Percentiles rank a stretch among this genome's conserved stretches.
phyloP scores from a whole-genome alignment of 2,329 filamentous ascomycete species.

The Phialophora macrospora region DNA sequence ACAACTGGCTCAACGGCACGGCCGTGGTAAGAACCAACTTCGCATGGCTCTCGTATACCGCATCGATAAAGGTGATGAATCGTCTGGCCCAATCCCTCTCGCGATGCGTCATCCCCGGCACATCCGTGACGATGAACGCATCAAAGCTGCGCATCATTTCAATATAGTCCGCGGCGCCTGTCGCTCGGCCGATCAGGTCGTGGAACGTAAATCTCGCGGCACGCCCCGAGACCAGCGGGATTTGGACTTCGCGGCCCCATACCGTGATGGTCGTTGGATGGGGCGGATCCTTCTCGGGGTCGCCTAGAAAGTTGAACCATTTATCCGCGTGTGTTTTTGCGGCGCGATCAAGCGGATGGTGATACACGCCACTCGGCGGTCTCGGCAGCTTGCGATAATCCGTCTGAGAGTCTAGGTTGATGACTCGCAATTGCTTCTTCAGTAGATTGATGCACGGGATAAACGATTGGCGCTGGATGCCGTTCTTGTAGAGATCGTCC shows the following conservation, averaged over 20 bases:
- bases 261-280: slow-evolving; percentile 80
- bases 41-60: slow-evolving; percentile 89
- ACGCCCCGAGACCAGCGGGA: slow-evolving; percentile 84
- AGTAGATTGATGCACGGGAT: slow-evolving; percentile 93
- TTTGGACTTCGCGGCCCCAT: slow-evolving; percentile 88
- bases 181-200: slow-evolving; percentile 85
- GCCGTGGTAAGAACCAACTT: slow-evolving; percentile 93
- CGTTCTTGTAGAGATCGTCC: slow-evolving; percentile 95
- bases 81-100: slow-evolving; percentile 85
- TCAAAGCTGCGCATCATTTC: slow-evolving; percentile 90
- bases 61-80: slow-evolving; percentile 98
- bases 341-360: slow-evolving; percentile 79
- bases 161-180: slow-evolving; percentile 91
- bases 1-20: slow-evolving; percentile 82
- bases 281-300: slow-evolving; percentile 74
- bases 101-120: slow-evolving; percentile 87
- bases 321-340: slow-evolving; percentile 83
- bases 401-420: slow-evolving; percentile 92
- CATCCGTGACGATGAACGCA: slow-evolving; percentile 86
- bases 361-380: slow-evolving; percentile 90
- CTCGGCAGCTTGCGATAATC: slow-evolving; percentile 97
- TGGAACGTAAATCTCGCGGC: slow-evolving; percentile 92
- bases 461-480: slow-evolving; percentile 93
- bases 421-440: slow-evolving; percentile 79
- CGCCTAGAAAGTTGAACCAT: slow-evolving; percentile 94